phyloP scores from a whole-genome alignment of 148 eudicot genomes.

The Beta vulgaris region DNA sequence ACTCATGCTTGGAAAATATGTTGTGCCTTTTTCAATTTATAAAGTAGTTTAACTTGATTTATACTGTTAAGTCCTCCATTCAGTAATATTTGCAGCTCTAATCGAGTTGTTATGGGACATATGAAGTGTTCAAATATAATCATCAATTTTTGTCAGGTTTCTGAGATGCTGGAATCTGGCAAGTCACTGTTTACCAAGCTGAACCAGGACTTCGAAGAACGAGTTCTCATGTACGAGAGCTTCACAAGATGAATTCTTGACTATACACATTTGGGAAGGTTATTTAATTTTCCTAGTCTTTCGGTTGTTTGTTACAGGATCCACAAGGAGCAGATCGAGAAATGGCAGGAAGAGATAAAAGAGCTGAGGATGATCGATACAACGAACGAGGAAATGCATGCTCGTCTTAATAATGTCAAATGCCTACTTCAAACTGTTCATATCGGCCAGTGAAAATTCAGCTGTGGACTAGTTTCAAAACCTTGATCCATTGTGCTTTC shows the following conservation, averaged over 20 bases:
- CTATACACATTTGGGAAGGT: background rate
- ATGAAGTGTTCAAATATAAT: background rate
- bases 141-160: constrained; percentile 47
- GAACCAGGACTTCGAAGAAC: constrained; percentile 69
- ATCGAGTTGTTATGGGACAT: background rate
- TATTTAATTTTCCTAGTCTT: constrained; percentile 13
- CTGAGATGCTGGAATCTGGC: constrained; percentile 83
- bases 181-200: constrained; percentile 66
- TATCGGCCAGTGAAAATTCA: constrained; percentile 40
- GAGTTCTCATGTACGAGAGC: constrained; percentile 78
- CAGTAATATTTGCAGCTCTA: background rate
- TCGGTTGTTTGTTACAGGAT: constrained; percentile 44
- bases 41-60: background rate
- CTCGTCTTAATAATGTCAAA: constrained; percentile 63
- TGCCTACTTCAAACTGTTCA: constrained; percentile 63
- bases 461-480: background rate
- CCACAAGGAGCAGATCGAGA: constrained; percentile 85
- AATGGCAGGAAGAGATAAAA: constrained; percentile 88
- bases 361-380: constrained; percentile 74
- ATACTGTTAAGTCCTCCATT: background rate
- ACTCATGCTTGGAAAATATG: constrained; percentile 19
- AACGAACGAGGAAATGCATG: constrained; percentile 59
- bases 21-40: background rate
- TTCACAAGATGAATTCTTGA: background rate
- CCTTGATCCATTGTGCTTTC: constrained; percentile 5